Base-by-base conservation (phyloP, 164 flowering plant genomes). In the Berberis thunbergii region DNA sequence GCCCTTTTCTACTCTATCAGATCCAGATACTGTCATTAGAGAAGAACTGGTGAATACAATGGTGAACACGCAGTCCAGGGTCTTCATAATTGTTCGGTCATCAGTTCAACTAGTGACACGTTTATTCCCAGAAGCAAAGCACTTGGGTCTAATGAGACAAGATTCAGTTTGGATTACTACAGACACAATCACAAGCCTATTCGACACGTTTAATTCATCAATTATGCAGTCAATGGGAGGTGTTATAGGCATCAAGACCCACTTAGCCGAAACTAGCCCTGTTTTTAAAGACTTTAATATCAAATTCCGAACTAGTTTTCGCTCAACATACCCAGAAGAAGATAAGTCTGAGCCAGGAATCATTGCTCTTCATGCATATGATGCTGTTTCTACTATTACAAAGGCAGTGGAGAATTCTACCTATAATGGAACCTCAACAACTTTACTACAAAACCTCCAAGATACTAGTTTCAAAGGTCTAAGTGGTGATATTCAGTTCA, bases 101-200 rank as follows among this genome's bases (percentile, higher is more conserved):
- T 73, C 79, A 0, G 0, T 64, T 39, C n/a, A 70, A 39, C 26
- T 64, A 38, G 71, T 69, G 7, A n/a, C 60, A 7, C 67, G 44
- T 43, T 38, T 76, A 49, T 70, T 70, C 8, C 49, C 4, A 46
- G 70, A 64, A 65, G 87, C 87, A 6, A 68, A 72, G 38, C 39
- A 63, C 11, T 45, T 70, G 7, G 79, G 58, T 9, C 4, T 70
- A 45, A 70, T 70, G 69, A 65, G 54, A 50, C 60, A 49, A 50
- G 73, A 54, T 4, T 60, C 56, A 13, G 73, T 65, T 1, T 70
- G 73, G 73, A 65, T 70, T 4, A 65, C 53, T 3, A 56, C 73
- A 41, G 65, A 61, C 41, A 8, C 50, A 1, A 13, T 70, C 49
- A 42, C 73, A 41, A 60, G 42, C 43, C 39, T 45, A 26, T 1